Base-by-base conservation (phyloP, 2,329 filamentous ascomycete genomes). In the Albifimbria verrucaria region DNA sequence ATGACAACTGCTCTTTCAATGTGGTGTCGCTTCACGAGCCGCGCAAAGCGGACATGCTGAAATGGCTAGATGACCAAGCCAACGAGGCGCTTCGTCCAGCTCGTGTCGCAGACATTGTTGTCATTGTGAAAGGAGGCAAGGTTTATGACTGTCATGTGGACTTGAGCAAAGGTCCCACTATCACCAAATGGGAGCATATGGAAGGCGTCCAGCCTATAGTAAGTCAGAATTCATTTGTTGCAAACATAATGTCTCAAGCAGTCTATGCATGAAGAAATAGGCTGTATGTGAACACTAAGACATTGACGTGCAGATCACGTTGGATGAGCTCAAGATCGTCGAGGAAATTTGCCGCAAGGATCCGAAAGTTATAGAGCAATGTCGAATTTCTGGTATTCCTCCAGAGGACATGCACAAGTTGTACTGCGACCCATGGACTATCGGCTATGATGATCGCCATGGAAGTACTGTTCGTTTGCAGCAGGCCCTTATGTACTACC, bases 341-440 rank as follows among this genome's bases (percentile, higher is more conserved):
- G 92, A 97, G 72, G 78, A 81, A 52, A 73, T 92, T 45, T 83
- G 85, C 55, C 83, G 92, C 59, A 86, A 85, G 62, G 90, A 96
- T 65, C 83, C 89, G 15, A 89, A 88, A 63, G 91, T 96, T 55
- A 94, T 96, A 59, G 90, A 96, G 71, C 92, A 96, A 70, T 97
- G 92, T 65, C 82, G 81, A 7, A 81, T 96, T 55, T 82, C 91
- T 54, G 92, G 92, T 1, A 90, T 97, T 55, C 83, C 90, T 12
- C 80, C 79, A 52, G 80, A 89, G 60, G 89, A 96, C 55, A 96
- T 97, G 92, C 77, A 94, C 77, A 96, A 96, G 73, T 90, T 97
- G 47, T 96, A 95, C 76, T 96, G 92, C 71, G 92, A 97, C 68
- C 91, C 90, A 11, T 97, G 92, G 92, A 96, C 92, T 1, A 96